Conservation (phyloP, 768 basidiomycete species). For the Amanita thiersii region DNA sequence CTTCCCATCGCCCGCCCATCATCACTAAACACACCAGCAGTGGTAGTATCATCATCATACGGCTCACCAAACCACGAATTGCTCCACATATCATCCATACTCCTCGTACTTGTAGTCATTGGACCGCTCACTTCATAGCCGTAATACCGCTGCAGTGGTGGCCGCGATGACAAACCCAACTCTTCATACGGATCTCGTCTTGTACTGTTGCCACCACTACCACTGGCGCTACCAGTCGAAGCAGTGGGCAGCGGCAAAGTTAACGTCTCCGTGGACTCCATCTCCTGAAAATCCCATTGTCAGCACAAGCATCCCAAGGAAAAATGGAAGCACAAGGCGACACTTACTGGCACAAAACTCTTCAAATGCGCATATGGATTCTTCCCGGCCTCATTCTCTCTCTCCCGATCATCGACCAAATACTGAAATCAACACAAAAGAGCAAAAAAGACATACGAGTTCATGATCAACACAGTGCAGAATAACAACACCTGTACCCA, state of each 20-base stretch:
- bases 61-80: constrained; percentile 6
- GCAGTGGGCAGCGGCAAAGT: not conserved
- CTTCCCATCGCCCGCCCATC: no score
- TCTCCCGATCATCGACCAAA: not conserved
- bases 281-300: not conserved
- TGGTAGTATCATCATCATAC: no score
- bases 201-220: not conserved
- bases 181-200: not conserved
- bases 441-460: not conserved
- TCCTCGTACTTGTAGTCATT: no score
- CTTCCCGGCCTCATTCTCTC: not conserved
- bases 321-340: no score
- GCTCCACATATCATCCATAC: not conserved
- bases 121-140: no score
- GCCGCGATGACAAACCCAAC: not conserved
- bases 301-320: not conserved
- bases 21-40: no score
- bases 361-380: constrained; percentile 1
- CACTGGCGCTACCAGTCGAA: not conserved
- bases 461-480: not conserved
- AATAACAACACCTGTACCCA: not conserved
- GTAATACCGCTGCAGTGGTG: no score
- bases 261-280: constrained; percentile 1
- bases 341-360: constrained; percentile 6
- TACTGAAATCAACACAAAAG: not conserved